These are phyloP conservation scores for Schoenoplectus tabernaemontani DNA, from an alignment of 202 grass and related monocot species.

Conservation along the genomic window DNA sequence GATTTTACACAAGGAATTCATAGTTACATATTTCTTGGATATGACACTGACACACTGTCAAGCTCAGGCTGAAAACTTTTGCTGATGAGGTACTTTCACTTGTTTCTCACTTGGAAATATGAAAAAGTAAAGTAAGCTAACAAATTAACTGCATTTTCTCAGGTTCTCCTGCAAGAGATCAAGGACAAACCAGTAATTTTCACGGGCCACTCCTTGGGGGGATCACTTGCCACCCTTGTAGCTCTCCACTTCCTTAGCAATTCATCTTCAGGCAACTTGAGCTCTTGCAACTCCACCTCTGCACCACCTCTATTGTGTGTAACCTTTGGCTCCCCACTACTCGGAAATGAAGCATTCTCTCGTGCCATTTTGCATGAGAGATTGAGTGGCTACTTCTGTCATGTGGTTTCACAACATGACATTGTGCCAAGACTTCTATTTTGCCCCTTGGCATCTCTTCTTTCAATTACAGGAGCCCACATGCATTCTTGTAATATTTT, in stretches of 20 bases:
- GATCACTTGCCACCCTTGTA: constrained; percentile 46
- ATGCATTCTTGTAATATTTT: constrained; percentile 7
- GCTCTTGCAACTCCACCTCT: constrained; percentile 32
- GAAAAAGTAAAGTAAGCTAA: neutral
- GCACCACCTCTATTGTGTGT: constrained; percentile 53
- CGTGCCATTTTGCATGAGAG: constrained; percentile 60
- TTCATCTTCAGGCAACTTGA: constrained; percentile 19
- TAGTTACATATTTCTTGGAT: constrained; percentile 3
- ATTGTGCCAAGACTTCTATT: constrained; percentile 74
- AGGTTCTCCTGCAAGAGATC: constrained; percentile 63
- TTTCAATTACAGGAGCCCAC: constrained; percentile 30
- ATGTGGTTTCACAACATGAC: constrained; percentile 69
- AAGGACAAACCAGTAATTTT: constrained; percentile 72
- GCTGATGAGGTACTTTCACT: constrained; percentile 1
- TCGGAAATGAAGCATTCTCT: constrained; percentile 61
- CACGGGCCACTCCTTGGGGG: constrained; percentile 80
- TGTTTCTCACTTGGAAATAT: neutral
- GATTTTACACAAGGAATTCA: neutral
- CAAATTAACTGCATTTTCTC: constrained; percentile 3
- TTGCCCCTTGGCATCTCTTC: constrained; percentile 41
- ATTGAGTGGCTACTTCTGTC: constrained; percentile 70
- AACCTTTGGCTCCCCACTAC: constrained; percentile 70
- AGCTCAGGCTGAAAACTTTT: neutral
- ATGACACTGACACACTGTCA: neutral
- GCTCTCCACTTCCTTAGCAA: constrained; percentile 72